Evolutionary conservation across 2,329 filamentous ascomycete genomes (phyloP), one percentile per base, ranked within the genome.

Genomic region (Coleophoma eucalyptorum): DNA sequence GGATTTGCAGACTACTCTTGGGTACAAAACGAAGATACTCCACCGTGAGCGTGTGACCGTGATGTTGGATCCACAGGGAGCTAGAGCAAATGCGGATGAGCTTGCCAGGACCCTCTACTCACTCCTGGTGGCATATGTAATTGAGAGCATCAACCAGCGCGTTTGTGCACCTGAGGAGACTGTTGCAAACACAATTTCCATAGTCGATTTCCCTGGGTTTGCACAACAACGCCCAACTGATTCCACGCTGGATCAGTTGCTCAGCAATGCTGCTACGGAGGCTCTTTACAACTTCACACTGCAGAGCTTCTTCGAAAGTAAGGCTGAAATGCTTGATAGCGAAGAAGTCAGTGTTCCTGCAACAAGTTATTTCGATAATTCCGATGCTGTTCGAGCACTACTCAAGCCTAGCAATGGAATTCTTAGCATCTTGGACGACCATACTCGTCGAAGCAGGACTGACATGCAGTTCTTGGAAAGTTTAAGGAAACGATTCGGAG

Each of bases 361-460:
- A 1, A 97, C 93, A 0, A 96, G 90, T 72, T 99, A 97, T 69
- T 99, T 97, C 61, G 94, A 99, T 70, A 99, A 97, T 69, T 91
- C 89, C 0, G 94, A 97, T 67, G 91, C 93, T 10, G 91, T 97
- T 54, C 90, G 89, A 62, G 93, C 91, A 12, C 78, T 99, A 32
- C 75, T 99, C 50, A 99, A 97, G 73, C 79, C 90, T 50, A 90
- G 92, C 21, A 97, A 97, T 62, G 94, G 94, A 42, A 76, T 99
- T 37, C 77, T 99, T 18, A 92, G 90, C 69, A 99, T 99, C 56
- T 76, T 99, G 0, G 94, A 99, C 64, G 94, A 99, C 64, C 94
- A 99, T 69, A 96, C 91, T 42, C 86, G 89, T 45, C 89, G 93
- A 49, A 89, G 93, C 60, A 87, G 91, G 63, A 90, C 86, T 1